phyloP scores from a whole-genome alignment of 2,329 filamentous ascomycete species.

The Colletotrichum cereale region DNA sequence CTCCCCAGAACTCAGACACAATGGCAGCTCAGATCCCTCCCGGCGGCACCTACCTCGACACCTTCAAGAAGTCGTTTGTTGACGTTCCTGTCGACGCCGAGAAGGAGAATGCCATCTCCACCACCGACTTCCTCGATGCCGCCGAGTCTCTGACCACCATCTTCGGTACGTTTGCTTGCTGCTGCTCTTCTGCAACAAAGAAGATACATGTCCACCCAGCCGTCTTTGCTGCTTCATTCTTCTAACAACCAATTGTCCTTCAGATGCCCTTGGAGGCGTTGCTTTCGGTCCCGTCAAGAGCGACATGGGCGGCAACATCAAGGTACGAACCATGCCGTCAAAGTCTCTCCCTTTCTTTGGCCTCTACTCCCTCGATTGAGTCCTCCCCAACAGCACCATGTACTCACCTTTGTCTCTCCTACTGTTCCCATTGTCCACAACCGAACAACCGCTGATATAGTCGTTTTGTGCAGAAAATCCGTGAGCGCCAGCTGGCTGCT shows the following conservation, averaged over 20 bases:
- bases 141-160: slow-evolving; percentile 87
- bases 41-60: slow-evolving; percentile 86
- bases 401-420: too few species aligned
- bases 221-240: neutral
- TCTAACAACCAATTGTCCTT: slow-evolving; percentile 10
- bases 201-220: too few species aligned
- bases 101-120: slow-evolving; percentile 83
- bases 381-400: neutral
- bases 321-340: slow-evolving; percentile 65
- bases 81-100: slow-evolving; percentile 82
- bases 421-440: neutral
- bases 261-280: slow-evolving; percentile 74
- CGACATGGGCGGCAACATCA: slow-evolving; percentile 92
- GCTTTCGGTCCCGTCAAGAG: slow-evolving; percentile 93
- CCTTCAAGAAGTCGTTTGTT: slow-evolving; percentile 84
- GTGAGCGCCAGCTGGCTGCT: slow-evolving; percentile 82
- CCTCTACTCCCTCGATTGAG: slow-evolving; percentile 15
- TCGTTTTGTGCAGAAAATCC: slow-evolving; percentile 79
- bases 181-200: neutral
- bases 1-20: slow-evolving; percentile 45
- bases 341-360: slow-evolving; percentile 11
- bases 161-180: slow-evolving; percentile 71
- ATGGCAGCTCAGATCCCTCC: slow-evolving; percentile 70
- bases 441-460: neutral
- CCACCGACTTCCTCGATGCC: slow-evolving; percentile 90